Conservation (phyloP, 2,329 filamentous ascomycete genomes). For the Chrysoporthe austroafricana region DNA sequence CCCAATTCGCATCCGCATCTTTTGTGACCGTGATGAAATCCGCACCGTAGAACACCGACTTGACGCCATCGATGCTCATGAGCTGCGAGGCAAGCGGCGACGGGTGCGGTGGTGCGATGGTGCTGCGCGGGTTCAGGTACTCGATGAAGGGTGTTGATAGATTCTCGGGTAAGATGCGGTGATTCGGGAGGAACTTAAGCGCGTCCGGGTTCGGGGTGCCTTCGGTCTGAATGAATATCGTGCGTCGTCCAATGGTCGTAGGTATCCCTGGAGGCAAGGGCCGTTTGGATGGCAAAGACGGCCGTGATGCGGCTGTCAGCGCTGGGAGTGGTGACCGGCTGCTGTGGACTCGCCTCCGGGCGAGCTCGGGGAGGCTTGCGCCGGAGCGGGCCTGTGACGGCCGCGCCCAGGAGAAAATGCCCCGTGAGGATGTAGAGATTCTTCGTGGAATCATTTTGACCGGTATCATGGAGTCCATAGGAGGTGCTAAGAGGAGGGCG, state of each 20-base stretch:
- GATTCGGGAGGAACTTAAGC: conserved; percentile 94
- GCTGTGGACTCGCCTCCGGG: conserved; percentile 36
- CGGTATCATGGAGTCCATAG: conserved; percentile 4
- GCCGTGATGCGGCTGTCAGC: conserved; percentile 34
- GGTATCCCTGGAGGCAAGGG: conserved; percentile 27
- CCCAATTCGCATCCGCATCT: conserved; percentile 85
- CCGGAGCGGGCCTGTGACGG: conserved; percentile 24
- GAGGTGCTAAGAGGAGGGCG: background rate
- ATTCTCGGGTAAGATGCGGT: conserved; percentile 76
- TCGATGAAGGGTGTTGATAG: conserved; percentile 82
- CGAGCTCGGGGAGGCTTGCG: conserved; percentile 32
- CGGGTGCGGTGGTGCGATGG: conserved; percentile 84
- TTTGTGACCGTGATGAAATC: conserved; percentile 99
- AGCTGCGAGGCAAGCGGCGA: conserved; percentile 89
- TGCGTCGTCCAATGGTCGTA: conserved; percentile 55
- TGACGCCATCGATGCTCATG: conserved; percentile 93
- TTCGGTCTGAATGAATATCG: conserved; percentile 98
- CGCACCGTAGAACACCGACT: conserved; percentile 87
- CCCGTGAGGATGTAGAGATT: conserved; percentile 16
- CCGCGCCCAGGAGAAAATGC: conserved; percentile 28
- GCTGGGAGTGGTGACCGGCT: conserved; percentile 32
- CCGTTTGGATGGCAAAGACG: conserved; percentile 30
- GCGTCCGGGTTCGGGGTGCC: conserved; percentile 93
- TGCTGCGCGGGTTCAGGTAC: conserved; percentile 86
- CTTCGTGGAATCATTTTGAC: conserved; percentile 19